Conservation (phyloP, 2,329 filamentous ascomycete genomes). For the Leptosphaerulina australis region DNA sequence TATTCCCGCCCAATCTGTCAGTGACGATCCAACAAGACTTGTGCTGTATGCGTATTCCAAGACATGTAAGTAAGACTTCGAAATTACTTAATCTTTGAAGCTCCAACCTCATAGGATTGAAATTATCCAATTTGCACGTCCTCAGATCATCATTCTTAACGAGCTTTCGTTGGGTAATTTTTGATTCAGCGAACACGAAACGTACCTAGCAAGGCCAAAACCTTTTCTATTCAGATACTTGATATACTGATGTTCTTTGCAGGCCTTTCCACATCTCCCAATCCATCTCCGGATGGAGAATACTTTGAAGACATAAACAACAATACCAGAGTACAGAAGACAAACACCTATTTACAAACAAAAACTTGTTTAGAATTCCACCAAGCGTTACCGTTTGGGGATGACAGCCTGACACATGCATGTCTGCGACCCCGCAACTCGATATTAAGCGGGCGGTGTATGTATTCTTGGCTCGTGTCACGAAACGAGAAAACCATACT, state of each 20-base stretch:
- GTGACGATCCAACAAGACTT: slow-evolving; percentile 6
- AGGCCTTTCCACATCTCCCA: no score
- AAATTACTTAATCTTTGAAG: not conserved
- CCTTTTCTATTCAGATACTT: no score
- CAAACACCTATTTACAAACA: no score
- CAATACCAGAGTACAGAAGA: no score
- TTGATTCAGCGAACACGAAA: no score
- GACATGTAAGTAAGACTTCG: not conserved
- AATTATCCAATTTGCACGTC: no score
- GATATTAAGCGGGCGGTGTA: slow-evolving; percentile 23
- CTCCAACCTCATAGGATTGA: not conserved
- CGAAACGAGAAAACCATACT: slow-evolving; percentile 5
- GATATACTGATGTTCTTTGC: no score
- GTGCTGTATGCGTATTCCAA: not conserved
- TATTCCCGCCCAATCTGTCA: not conserved
- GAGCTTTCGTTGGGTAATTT: no score
- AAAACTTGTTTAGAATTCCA: not conserved
- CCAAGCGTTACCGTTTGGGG: not conserved
- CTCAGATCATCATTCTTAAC: no score
- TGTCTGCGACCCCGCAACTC: slow-evolving; percentile 18
- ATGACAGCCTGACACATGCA: not conserved
- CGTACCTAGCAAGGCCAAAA: no score
- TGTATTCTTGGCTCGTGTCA: slow-evolving; percentile 13
- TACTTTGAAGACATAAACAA: no score
- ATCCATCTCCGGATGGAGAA: no score